Conservation (phyloP, 495 filamentous ascomycete species). For the Aspergillus nidulans region DNA sequence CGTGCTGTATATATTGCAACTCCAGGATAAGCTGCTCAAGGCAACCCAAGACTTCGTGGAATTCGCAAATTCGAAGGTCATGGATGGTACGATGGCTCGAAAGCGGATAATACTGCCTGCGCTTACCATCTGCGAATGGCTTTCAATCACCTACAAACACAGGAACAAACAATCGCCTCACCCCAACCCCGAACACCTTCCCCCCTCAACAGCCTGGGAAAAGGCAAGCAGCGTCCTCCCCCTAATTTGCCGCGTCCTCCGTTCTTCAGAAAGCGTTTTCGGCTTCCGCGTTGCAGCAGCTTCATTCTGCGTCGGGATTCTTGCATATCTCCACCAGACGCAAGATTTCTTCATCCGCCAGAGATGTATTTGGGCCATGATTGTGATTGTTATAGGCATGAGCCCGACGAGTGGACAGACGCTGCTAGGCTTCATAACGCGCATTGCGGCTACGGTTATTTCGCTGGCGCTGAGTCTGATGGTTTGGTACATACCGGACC, state of each 20-base stretch:
- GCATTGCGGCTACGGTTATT: constrained; percentile 57
- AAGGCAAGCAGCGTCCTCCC: constrained; percentile 36
- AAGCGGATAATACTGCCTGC: constrained; percentile 58
- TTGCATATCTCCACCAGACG: constrained; percentile 62
- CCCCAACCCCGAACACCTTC: constrained; percentile 68
- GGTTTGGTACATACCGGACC: constrained; percentile 73
- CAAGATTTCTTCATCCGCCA: constrained; percentile 65
- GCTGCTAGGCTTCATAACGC: constrained; percentile 62
- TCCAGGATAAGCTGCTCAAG: constrained; percentile 30
- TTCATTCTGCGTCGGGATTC: constrained; percentile 63
- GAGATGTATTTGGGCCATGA: constrained; percentile 72
- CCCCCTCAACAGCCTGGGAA: constrained; percentile 58
- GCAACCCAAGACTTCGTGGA: constrained; percentile 47
- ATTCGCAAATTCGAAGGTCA: constrained; percentile 52
- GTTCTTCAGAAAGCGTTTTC: constrained; percentile 43
- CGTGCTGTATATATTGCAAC: constrained; percentile 33
- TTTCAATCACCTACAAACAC: constrained; percentile 17
- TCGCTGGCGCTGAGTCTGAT: constrained; percentile 58
- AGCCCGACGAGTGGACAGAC: constrained; percentile 57
- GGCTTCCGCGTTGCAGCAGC: constrained; percentile 68
- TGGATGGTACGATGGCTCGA: constrained; percentile 57
- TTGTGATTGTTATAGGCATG: constrained; percentile 66
- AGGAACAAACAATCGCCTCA: constrained; percentile 16
- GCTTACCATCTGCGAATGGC: constrained; percentile 47
- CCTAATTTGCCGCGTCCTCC: constrained; percentile 24